phyloP scores from a whole-genome alignment of 2,329 filamentous ascomycete genomes.

The Fusarium papillatum region DNA sequence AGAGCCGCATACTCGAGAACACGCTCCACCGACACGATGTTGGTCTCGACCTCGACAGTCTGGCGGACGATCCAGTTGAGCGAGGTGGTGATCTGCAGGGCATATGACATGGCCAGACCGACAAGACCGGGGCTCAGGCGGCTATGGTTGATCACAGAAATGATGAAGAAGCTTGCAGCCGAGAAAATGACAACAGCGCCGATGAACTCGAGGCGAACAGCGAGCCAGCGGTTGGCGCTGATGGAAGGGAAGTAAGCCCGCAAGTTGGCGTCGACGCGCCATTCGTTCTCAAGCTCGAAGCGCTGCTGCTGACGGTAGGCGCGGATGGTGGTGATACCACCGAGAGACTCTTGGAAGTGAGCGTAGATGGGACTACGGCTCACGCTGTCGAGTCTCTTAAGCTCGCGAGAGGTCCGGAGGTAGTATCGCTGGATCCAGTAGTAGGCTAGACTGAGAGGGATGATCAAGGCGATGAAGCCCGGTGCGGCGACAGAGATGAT shows the following conservation, averaged over 20 bases:
- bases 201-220: constrained; percentile 94
- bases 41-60: constrained; percentile 99
- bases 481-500: constrained; percentile 89
- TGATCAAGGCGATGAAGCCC: constrained; percentile 82
- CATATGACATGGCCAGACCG: constrained; percentile 96
- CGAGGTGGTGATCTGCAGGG: constrained; percentile 95
- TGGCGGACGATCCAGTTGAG: constrained; percentile 99
- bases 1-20: constrained; percentile 95
- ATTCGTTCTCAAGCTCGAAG: constrained; percentile 95
- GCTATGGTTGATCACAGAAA: constrained; percentile 80
- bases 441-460: constrained; percentile 87
- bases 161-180: constrained; percentile 85
- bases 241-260: constrained; percentile 97
- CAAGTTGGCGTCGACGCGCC: constrained; percentile 95
- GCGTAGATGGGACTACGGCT: constrained; percentile 97
- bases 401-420: constrained; percentile 92
- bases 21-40: constrained; percentile 98
- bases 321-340: constrained; percentile 94
- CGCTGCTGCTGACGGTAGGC: constrained; percentile 91
- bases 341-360: constrained; percentile 97
- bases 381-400: constrained; percentile 96
- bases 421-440: constrained; percentile 98
- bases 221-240: constrained; percentile 94
- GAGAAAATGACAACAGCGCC: constrained; percentile 94
- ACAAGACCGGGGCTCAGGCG: constrained; percentile 80